phyloP scores from a whole-genome alignment of 2,329 filamentous ascomycete genomes.

The Hypoxylon rubiginosum region DNA sequence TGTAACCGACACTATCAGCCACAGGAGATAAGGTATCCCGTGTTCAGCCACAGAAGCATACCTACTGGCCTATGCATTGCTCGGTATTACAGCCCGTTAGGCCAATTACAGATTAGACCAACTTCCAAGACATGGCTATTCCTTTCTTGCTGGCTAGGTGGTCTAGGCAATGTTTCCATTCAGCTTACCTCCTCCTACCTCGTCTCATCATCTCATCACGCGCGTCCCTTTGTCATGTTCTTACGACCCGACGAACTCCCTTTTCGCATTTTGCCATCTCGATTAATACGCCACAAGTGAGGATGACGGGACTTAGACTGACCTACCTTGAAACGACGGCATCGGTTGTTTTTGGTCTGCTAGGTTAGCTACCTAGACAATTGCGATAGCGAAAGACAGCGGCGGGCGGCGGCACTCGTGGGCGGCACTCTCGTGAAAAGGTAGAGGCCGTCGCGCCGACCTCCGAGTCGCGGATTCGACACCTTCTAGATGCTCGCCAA shows the following conservation, averaged over 20 bases:
- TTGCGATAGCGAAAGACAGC: neutral
- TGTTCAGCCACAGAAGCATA: too few species aligned
- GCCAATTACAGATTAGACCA: neutral
- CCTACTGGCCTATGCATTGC: too few species aligned
- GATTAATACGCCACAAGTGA: neutral
- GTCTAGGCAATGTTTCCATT: constrained; percentile 1
- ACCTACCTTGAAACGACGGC: neutral
- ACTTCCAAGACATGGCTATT: neutral
- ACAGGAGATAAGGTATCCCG: too few species aligned
- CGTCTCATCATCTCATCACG: neutral
- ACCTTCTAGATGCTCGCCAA: constrained; percentile 31
- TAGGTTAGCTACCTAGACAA: neutral
- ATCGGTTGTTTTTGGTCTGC: neutral
- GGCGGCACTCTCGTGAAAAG: neutral
- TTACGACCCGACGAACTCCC: neutral
- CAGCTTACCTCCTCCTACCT: neutral
- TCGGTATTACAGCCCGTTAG: neutral
- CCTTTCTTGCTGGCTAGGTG: too few species aligned
- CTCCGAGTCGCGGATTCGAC: neutral
- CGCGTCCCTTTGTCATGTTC: neutral
- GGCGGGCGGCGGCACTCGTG: too few species aligned
- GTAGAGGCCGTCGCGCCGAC: neutral
- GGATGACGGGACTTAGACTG: neutral
- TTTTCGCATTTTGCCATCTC: neutral
- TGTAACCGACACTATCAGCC: too few species aligned